phyloP scores from a whole-genome alignment of 2,329 filamentous ascomycete species.

The Metarhizium brunneum region DNA sequence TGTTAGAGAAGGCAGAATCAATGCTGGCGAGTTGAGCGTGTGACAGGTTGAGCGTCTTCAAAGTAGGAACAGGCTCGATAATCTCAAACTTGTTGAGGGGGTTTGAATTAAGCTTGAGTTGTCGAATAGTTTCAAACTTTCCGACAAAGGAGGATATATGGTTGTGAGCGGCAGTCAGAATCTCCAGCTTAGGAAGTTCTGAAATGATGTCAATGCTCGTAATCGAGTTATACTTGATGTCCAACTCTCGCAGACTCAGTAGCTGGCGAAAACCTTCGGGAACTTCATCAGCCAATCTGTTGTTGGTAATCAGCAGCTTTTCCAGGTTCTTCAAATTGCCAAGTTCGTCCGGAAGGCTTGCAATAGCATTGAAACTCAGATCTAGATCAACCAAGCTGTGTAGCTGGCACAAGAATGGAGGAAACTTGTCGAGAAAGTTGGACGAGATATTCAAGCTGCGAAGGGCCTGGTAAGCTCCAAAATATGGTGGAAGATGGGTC shows the following conservation, averaged over 20 bases:
- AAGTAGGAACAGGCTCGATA: conserved; percentile 62
- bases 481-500: conserved; percentile 68
- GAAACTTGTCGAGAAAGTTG: conserved; percentile 80
- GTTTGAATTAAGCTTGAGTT: conserved; percentile 86
- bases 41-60: conserved; percentile 82
- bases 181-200: conserved; percentile 76
- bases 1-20: conserved; percentile 78
- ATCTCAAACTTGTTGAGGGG: conserved; percentile 92
- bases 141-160: conserved; percentile 82
- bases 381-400: conserved; percentile 84
- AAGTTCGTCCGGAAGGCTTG: conserved; percentile 65
- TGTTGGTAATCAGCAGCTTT: conserved; percentile 91
- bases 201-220: conserved; percentile 82
- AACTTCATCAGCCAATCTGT: conserved; percentile 68
- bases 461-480: conserved; percentile 69
- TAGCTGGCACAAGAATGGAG: conserved; percentile 73
- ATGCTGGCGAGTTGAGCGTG: conserved; percentile 86
- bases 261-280: conserved; percentile 66
- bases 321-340: conserved; percentile 73
- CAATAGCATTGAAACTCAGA: conserved; percentile 91
- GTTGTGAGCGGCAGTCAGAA: conserved; percentile 86
- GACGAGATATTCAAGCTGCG: conserved; percentile 87
- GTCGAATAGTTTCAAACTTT: conserved; percentile 74
- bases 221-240: conserved; percentile 88
- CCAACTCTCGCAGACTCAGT: conserved; percentile 74